Conservation (phyloP, 169 alveolate species). For the Theileria orientalis region DNA sequence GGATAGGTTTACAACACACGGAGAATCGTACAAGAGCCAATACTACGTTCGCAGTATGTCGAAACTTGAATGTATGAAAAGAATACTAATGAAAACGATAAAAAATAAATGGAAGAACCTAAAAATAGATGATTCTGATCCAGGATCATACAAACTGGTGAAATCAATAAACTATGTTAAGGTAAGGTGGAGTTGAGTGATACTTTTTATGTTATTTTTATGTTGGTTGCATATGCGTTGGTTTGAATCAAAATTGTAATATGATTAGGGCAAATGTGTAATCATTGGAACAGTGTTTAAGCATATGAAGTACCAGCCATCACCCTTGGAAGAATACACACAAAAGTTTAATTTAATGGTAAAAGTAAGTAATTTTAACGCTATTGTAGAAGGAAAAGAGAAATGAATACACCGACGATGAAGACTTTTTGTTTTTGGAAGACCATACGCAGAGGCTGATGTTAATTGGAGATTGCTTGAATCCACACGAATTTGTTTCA, state of each 20-base stretch:
- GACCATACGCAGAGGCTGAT: constrained; percentile 54
- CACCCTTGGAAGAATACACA: constrained; percentile 64
- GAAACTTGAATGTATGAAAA: constrained; percentile 43
- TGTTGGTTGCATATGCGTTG: no score
- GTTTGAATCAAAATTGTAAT: neutral
- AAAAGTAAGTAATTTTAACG: neutral
- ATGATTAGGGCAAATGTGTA: constrained; percentile 42
- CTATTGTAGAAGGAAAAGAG: constrained; percentile 12
- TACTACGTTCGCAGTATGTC: constrained; percentile 48
- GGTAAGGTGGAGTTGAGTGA: constrained; percentile 17
- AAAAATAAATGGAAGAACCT: constrained; percentile 40
- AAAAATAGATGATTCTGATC: neutral
- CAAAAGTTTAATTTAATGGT: constrained; percentile 36
- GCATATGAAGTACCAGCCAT: constrained; percentile 65
- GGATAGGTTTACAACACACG: constrained; percentile 36
- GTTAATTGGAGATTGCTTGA: constrained; percentile 32
- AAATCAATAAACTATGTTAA: constrained; percentile 48
- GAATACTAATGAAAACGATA: constrained; percentile 19
- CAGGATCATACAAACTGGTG: constrained; percentile 31
- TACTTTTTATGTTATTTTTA: neutral
- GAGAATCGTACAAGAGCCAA: constrained; percentile 54
- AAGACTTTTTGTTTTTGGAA: constrained; percentile 47
- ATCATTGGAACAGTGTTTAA: constrained; percentile 57
- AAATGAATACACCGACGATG: constrained; percentile 51
- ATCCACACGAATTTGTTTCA: constrained; percentile 53